Evolutionary conservation across 495 filamentous ascomycete species (phyloP).

Genomic region (Chaetomium fimeti): DNA sequence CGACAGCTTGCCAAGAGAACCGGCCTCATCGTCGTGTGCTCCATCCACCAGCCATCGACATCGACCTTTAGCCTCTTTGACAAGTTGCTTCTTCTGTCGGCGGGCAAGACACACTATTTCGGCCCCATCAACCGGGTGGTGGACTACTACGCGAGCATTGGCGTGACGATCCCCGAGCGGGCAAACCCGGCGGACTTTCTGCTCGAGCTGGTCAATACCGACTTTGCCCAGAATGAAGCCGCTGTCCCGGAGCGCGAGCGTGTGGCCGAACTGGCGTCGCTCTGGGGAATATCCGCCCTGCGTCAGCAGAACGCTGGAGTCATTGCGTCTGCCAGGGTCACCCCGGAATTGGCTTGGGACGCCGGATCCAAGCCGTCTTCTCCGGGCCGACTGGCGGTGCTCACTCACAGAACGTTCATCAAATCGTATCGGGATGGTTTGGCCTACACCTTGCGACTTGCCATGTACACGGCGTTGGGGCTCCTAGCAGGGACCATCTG

Average conservation of each 20-base stretch:
- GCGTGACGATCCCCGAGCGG: background rate
- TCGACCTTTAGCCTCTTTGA: background rate
- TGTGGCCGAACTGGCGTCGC: background rate
- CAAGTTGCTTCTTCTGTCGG: background rate
- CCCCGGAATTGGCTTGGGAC: background rate
- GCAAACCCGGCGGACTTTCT: background rate
- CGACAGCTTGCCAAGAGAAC: background rate
- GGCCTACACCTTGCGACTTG: background rate
- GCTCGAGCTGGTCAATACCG: background rate
- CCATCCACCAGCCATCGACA: constrained; percentile 1
- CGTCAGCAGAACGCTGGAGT: background rate
- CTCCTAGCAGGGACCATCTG: background rate
- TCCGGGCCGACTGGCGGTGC: background rate
- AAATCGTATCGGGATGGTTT: background rate
- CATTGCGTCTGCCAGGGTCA: background rate
- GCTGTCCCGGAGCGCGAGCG: background rate
- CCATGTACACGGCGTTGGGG: background rate
- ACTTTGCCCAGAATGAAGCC: background rate
- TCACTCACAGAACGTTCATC: background rate
- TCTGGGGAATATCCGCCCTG: background rate
- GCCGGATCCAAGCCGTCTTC: background rate
- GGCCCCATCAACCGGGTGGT: background rate
- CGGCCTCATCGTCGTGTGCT: background rate
- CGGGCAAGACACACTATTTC: background rate
- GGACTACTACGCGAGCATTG: background rate